Evolutionary conservation across 2,329 filamentous ascomycete genomes (phyloP).

Genomic region (Epichloe gansuensis): DNA sequence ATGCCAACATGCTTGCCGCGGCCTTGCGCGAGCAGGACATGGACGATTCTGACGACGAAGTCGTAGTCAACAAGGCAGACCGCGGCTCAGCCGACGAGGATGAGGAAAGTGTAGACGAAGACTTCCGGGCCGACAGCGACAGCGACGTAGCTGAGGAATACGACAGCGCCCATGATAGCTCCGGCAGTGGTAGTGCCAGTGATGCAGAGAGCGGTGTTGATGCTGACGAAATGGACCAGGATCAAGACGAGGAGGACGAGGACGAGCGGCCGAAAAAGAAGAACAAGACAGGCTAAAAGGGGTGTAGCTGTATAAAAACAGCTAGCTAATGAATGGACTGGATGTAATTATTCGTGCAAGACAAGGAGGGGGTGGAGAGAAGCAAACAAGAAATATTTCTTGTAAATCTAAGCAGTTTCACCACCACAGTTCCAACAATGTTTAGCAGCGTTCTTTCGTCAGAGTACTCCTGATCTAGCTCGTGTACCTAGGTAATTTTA

Average conservation of each 20-base stretch:
- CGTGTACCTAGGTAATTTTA: too few species aligned
- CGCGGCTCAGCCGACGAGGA: slow-evolving; percentile 92
- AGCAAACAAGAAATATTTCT: too few species aligned
- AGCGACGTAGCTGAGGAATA: slow-evolving; percentile 95
- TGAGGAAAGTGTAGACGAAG: slow-evolving; percentile 87
- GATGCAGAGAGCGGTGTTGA: slow-evolving; percentile 39
- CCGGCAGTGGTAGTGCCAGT: slow-evolving; percentile 53
- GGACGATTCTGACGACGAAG: slow-evolving; percentile 72
- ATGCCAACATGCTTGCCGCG: slow-evolving; percentile 66
- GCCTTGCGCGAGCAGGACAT: slow-evolving; percentile 76
- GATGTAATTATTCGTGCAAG: neutral
- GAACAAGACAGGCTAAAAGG: slow-evolving; percentile 23
- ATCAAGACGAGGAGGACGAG: slow-evolving; percentile 28
- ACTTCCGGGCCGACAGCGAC: slow-evolving; percentile 85
- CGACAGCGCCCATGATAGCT: slow-evolving; percentile 82
- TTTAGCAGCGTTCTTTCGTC: too few species aligned
- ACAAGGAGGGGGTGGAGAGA: neutral
- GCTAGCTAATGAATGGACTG: neutral
- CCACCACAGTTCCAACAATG: too few species aligned
- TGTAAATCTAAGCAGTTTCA: neutral
- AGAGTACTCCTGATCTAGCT: too few species aligned
- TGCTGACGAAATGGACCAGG: slow-evolving; percentile 29
- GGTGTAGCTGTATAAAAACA: neutral
- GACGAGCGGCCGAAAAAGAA: slow-evolving; percentile 39
- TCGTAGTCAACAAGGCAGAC: slow-evolving; percentile 55